Conservation (phyloP, 1,284 basidiomycete species). For the Leccinum griseonigrum region DNA sequence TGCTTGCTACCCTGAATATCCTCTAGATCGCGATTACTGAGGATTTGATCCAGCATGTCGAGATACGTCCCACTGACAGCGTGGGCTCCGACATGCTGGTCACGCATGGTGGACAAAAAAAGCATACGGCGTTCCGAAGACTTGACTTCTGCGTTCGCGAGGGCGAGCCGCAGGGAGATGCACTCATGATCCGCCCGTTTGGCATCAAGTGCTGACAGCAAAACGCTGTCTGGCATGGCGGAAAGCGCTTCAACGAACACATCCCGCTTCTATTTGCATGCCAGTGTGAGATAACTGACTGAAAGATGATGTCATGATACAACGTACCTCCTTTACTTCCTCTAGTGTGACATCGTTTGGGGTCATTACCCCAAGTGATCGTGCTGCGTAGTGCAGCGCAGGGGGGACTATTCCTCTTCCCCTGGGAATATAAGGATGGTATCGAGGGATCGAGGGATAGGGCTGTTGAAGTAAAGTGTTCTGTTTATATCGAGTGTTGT, state of each 20-base stretch:
- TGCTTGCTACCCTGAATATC: not conserved
- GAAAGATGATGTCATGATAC: not conserved
- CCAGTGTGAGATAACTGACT: not conserved
- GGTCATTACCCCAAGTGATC: not conserved
- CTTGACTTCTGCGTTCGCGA: not conserved
- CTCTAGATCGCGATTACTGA: not conserved
- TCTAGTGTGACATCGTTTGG: not conserved
- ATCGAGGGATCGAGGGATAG: not conserved
- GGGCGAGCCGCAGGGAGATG: not conserved
- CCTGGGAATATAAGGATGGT: not conserved
- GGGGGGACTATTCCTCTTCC: not conserved
- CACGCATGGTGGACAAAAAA: not conserved
- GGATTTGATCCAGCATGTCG: not conserved
- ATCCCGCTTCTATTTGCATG: not conserved
- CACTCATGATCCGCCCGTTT: not conserved
- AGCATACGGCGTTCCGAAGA: not conserved
- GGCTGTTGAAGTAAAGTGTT: not conserved
- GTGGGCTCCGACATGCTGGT: not conserved
- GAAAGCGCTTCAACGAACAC: not conserved
- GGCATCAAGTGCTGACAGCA: not conserved
- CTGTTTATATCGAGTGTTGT: not conserved
- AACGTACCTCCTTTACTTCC: not conserved
- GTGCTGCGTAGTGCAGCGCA: not conserved
- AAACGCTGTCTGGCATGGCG: not conserved
- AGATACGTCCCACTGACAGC: not conserved